phyloP scores from a whole-genome alignment of 176 grass and related monocot genomes.

The Triticum turgidum region DNA sequence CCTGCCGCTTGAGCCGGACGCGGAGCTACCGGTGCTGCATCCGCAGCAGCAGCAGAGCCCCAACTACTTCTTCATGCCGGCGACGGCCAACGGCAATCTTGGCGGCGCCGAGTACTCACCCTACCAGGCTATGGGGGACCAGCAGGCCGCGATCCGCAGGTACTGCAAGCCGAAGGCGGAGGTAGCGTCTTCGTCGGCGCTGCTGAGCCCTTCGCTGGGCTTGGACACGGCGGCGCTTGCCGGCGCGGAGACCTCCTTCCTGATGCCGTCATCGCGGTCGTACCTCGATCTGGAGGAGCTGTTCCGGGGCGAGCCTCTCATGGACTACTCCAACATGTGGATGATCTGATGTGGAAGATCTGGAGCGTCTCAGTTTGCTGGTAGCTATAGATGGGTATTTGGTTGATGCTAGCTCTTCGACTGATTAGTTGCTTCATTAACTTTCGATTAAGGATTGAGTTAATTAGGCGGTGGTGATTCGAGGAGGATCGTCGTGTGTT shows the following conservation, averaged over 20 bases:
- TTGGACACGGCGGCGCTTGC: neutral
- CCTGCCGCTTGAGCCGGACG: neutral
- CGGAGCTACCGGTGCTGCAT: neutral
- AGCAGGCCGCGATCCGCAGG: slow-evolving; percentile 46
- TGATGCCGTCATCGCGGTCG: neutral
- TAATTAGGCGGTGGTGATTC: neutral
- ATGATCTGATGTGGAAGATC: neutral
- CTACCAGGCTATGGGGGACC: neutral
- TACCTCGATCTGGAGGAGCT: slow-evolving; percentile 37
- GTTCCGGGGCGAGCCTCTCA: neutral
- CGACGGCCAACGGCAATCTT: neutral
- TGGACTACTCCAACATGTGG: slow-evolving; percentile 51
- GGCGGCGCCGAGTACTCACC: neutral
- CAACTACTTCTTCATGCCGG: slow-evolving; percentile 15
- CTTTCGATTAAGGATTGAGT: neutral
- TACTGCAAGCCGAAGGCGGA: slow-evolving; percentile 22
- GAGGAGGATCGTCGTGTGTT: neutral
- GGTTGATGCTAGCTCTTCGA: neutral
- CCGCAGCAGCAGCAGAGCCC: neutral
- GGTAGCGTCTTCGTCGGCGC: neutral
- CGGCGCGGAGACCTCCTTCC: neutral
- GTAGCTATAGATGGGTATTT: neutral
- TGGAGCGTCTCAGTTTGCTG: neutral
- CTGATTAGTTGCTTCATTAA: slow-evolving; percentile 30
- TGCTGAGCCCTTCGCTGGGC: neutral